Percentiles rank a stretch among this genome's conserved stretches.
These are phyloP conservation scores for Hypoxylon sp. DNA, from an alignment of 2,329 filamentous ascomycete genomes.

Conservation along the genomic window DNA sequence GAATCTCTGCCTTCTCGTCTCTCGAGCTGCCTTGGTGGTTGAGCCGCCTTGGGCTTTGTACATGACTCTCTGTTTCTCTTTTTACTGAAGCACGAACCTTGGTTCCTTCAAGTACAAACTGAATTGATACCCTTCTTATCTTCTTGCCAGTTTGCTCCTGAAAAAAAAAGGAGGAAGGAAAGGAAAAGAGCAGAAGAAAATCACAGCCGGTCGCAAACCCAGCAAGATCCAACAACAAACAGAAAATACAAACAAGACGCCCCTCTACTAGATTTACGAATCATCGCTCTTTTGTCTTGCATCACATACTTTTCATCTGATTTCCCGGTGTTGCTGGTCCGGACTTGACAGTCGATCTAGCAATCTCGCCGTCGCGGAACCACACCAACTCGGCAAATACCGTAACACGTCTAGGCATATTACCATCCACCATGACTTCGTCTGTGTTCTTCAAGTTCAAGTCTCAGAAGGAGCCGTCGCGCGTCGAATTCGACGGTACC, in stretches of 20 bases:
- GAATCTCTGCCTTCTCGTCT: conserved; percentile 40
- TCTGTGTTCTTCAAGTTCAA: conserved; percentile 99
- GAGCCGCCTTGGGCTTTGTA: conserved; percentile 47
- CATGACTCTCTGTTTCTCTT: conserved; percentile 44
- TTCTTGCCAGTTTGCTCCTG: conserved; percentile 45
- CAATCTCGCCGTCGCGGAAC: conserved; percentile 6
- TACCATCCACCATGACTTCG: conserved; percentile 76
- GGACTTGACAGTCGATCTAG: not conserved
- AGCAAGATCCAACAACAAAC: conserved; percentile 30
- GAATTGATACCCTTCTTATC: conserved; percentile 48
- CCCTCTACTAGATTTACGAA: conserved; percentile 29
- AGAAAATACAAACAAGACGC: conserved; percentile 36
- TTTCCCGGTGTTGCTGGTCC: conserved; percentile 20
- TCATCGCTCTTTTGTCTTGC: conserved; percentile 34
- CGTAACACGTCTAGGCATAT: conserved; percentile 33
- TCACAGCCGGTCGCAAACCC: conserved; percentile 38
- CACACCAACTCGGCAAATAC: conserved; percentile 4
- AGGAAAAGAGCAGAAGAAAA: conserved; percentile 28
- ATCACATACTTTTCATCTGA: conserved; percentile 21
- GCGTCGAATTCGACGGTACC: conserved; percentile 96
- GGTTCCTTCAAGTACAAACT: conserved; percentile 48
- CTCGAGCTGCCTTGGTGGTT: conserved; percentile 43
- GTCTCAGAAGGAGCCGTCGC: conserved; percentile 92
- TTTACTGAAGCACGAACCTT: conserved; percentile 40
- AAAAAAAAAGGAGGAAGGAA: conserved; percentile 36